Percentiles rank a stretch among this genome's conserved stretches.
Conservation (phyloP, 352 stramenopile species). For the Pythium scleroteichum region DNA sequence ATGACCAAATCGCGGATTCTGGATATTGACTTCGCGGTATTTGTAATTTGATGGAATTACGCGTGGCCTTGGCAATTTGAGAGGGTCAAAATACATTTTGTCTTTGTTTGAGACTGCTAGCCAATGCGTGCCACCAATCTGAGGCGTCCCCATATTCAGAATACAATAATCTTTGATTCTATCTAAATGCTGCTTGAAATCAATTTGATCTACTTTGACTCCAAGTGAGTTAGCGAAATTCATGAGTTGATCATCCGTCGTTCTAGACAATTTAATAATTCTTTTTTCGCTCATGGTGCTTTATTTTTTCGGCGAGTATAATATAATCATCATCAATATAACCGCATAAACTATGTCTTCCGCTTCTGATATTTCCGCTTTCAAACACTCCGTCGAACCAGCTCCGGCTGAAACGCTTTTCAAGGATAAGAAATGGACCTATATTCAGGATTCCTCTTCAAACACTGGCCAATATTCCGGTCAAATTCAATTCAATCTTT, state of each 20-base stretch:
- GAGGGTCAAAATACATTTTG: conserved; percentile 11
- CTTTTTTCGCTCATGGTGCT: conserved; percentile 15
- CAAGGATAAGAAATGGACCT: conserved; percentile 25
- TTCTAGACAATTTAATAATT: conserved; percentile 28
- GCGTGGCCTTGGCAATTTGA: too few species aligned
- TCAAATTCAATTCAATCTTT: conserved; percentile 24
- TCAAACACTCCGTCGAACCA: conserved; percentile 24
- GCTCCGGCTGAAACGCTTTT: conserved; percentile 25
- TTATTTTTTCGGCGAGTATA: conserved; percentile 14
- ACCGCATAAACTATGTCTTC: conserved; percentile 24
- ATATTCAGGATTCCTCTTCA: conserved; percentile 25
- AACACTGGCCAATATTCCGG: conserved; percentile 25
- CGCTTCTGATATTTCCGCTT: conserved; percentile 27
- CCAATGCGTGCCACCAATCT: conserved; percentile 20
- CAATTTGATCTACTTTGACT: conserved; percentile 26
- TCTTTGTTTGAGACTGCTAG: conserved; percentile 21
- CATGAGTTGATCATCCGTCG: conserved; percentile 21
- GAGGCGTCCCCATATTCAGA: conserved; percentile 14
- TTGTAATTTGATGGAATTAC: conserved; percentile 18
- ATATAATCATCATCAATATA: conserved; percentile 26
- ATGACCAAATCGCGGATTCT: conserved; percentile 23
- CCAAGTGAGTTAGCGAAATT: conserved; percentile 22
- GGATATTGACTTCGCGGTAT: conserved; percentile 20
- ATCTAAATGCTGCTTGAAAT: conserved; percentile 23
- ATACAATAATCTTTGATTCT: conserved; percentile 23